Base-by-base conservation (phyloP, 495 filamentous ascomycete species). In the Xylaria grammica region DNA sequence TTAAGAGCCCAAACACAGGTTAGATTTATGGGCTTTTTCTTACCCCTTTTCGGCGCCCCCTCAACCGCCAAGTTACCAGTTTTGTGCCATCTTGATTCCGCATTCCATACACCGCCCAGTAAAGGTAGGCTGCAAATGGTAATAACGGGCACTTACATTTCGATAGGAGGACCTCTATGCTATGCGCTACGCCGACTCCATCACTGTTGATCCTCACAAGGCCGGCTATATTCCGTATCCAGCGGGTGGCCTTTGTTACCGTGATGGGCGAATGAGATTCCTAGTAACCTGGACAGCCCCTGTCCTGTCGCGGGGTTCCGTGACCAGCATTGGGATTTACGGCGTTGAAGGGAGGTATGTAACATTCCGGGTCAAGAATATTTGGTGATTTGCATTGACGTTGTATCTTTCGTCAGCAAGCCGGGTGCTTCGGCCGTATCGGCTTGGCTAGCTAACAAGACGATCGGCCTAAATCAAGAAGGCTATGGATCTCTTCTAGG, bases 141-240 rank as follows among this genome's bases (percentile, higher is more conserved):
- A 15, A 46, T 30, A 24, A 15, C 50, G 55, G 30, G 55, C 20
- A 29, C 17, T 52, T 24, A 1, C 29, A 22, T 36, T 11, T 22
- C 3, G 8, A 45, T 22, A 65, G 57, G 69, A 75, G 42, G 72
- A 82, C 22, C 69, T 83, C 2, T 67, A 67, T 17, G 69, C 67
- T 3, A 55, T 80, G 52, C 65, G 71, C 19, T 54, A 69, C 42
- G 76, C 74, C 17, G 78, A 82, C 60, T 78, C 75, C 8, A 75
- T 83, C 48, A 83, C 81, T 0, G 75, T 82, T 22, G 81, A 85
- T 57, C 80, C 81, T 4, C 81, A 84, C 62, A 84, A 83, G 65
- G 62, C 75, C 27, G 79, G 78, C 17, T 83, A 83, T 63, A 75
- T 82, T 20, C 79, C 78, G 2, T 84, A 84, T 58, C 80, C 81